Conservation (phyloP, 2,329 filamentous ascomycete species). For the Fusarium bactridioides region DNA sequence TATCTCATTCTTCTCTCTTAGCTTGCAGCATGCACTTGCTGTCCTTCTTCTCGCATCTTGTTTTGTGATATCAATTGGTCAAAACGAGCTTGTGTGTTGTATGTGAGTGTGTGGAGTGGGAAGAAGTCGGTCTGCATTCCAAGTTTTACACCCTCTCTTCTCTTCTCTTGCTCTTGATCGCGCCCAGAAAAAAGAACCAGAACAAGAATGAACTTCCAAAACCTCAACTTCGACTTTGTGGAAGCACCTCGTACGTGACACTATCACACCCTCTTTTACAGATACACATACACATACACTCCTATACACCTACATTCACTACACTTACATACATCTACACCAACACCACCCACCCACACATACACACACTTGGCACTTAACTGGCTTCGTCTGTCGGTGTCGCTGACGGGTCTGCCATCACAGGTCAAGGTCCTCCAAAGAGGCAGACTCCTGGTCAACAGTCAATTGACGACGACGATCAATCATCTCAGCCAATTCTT, state of each 20-base stretch:
- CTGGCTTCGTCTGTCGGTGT: conserved; percentile 26
- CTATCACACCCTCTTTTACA: conserved; percentile 8
- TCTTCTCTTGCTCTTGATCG: neutral
- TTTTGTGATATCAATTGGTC: conserved; percentile 47
- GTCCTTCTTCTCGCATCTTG: conserved; percentile 41
- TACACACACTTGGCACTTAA: neutral
- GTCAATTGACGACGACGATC: conserved; percentile 37
- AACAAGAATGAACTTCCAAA: conserved; percentile 50
- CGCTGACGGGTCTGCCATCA: conserved; percentile 26
- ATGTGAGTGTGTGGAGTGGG: conserved; percentile 46
- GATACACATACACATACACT: neutral
- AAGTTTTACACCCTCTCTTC: conserved; percentile 14
- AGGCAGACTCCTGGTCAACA: conserved; percentile 28
- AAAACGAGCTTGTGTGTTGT: conserved; percentile 28
- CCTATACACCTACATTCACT: neutral
- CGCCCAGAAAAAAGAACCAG: conserved; percentile 30
- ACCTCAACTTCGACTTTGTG: conserved; percentile 47
- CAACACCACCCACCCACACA: neutral
- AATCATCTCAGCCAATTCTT: conserved; percentile 36
- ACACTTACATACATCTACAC: neutral
- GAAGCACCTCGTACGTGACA: conserved; percentile 49
- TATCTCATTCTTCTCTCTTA: conserved; percentile 42
- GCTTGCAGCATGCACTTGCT: conserved; percentile 42
- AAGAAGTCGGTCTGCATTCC: conserved; percentile 38
- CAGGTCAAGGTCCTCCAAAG: conserved; percentile 39